Evolutionary conservation across 2,329 filamentous ascomycete genomes (phyloP).

Genomic region (Eurotiales sp.): DNA sequence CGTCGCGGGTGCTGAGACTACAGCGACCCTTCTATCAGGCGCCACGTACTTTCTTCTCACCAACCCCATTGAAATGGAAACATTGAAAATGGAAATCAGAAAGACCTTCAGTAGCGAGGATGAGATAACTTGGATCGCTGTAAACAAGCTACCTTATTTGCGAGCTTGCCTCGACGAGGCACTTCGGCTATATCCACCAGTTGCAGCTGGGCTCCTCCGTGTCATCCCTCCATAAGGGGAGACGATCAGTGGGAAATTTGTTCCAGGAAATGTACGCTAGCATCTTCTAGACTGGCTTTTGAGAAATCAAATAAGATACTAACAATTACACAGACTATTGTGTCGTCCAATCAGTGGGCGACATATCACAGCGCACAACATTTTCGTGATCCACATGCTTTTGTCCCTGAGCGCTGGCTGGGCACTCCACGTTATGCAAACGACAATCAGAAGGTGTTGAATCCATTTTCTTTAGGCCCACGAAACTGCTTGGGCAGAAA

Average conservation of each 20-base stretch:
- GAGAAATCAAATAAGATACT: too few relatives aligned
- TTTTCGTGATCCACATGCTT: conserved; percentile 43
- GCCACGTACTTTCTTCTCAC: conserved; percentile 39
- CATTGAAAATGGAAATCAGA: conserved; percentile 39
- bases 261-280: background rate
- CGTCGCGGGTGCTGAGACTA: conserved; percentile 35
- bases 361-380: conserved; percentile 40
- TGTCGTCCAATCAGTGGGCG: conserved; percentile 43
- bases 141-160: conserved; percentile 35
- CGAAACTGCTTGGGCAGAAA: background rate
- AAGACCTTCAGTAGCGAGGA: conserved; percentile 30
- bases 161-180: conserved; percentile 41
- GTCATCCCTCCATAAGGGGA: conserved; percentile 1
- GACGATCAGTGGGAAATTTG: conserved; percentile 6
- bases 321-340: conserved; percentile 31
- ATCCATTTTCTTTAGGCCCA: background rate
- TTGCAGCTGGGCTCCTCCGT: conserved; percentile 10
- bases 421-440: conserved; percentile 10
- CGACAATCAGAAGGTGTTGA: background rate
- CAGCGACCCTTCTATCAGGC: conserved; percentile 42
- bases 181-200: conserved; percentile 40
- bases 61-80: conserved; percentile 29
- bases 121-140: conserved; percentile 36
- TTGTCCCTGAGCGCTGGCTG: conserved; percentile 47
- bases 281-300: background rate